Evolutionary conservation across 768 basidiomycete genomes (phyloP).

Genomic region (Goffeauzyma gilvescens): DNA sequence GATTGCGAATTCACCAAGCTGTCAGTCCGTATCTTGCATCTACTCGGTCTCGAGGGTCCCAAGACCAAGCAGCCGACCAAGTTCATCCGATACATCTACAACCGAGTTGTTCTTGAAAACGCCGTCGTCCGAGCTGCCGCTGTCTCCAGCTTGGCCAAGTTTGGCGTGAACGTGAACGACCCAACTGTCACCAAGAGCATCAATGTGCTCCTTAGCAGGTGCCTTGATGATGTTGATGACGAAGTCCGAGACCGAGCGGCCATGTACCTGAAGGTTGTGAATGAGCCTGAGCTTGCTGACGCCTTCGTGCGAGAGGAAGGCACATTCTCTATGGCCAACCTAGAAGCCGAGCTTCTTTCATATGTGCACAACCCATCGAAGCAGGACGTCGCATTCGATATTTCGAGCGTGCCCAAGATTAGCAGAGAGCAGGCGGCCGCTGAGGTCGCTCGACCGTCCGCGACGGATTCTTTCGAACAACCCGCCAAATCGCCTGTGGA

Average conservation of each 20-base stretch:
- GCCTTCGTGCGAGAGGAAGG: conserved; percentile 89
- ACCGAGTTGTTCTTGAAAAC: conserved; percentile 95
- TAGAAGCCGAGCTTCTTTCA: conserved; percentile 79
- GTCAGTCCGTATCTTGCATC: conserved; percentile 84
- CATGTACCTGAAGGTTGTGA: conserved; percentile 70
- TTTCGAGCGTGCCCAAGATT: conserved; percentile 72
- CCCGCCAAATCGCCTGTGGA: conserved; percentile 43
- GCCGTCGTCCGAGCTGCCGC: conserved; percentile 94
- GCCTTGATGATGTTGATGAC: conserved; percentile 94
- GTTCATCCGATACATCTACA: conserved; percentile 98
- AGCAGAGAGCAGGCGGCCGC: conserved; percentile 79
- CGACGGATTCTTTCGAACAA: conserved; percentile 62
- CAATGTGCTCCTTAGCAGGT: conserved; percentile 62
- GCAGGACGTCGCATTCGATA: conserved; percentile 57
- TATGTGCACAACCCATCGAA: conserved; percentile 73
- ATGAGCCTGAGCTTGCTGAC: conserved; percentile 59
- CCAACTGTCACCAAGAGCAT: conserved; percentile 62
- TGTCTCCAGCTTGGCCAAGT: conserved; percentile 84
- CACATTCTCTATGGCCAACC: conserved; percentile 68
- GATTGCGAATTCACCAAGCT: conserved; percentile 99
- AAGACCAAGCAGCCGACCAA: conserved; percentile 91
- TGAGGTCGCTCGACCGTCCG: conserved; percentile 58
- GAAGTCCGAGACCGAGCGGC: conserved; percentile 96
- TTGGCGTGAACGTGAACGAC: conserved; percentile 77
- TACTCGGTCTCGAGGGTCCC: conserved; percentile 89